These are phyloP conservation scores for Trapa incisa DNA, from an alignment of 345 rosid genomes.

Conservation along the genomic window DNA sequence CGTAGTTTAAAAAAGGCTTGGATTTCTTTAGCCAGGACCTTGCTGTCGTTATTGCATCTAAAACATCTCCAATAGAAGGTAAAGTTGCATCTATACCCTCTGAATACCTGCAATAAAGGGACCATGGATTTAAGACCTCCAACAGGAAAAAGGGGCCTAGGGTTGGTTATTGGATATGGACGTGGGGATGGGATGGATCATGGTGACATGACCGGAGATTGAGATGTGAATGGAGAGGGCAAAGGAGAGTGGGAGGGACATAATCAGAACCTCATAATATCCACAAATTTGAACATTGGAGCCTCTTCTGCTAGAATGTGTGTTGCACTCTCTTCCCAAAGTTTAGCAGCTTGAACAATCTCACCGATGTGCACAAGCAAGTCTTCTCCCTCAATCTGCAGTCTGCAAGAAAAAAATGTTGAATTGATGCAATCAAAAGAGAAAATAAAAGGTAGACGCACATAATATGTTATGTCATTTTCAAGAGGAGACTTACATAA, in stretches of 20 bases:
- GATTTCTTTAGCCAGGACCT: constrained; percentile 63
- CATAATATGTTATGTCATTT: neutral
- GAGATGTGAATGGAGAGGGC: constrained; percentile 3
- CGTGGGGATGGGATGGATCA: too few species aligned
- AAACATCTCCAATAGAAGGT: constrained; percentile 43
- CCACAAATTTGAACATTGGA: constrained; percentile 59
- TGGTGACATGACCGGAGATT: neutral
- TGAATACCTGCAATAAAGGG: constrained; percentile 43
- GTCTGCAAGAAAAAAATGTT: constrained; percentile 27
- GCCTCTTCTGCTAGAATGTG: constrained; percentile 37
- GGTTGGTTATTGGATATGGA: neutral
- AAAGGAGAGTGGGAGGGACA: constrained; percentile 1
- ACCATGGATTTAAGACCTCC: constrained; percentile 5
- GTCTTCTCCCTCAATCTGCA: constrained; percentile 53
- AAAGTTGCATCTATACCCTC: constrained; percentile 37
- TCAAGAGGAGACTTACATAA: constrained; percentile 25
- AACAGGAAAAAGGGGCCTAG: neutral
- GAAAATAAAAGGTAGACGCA: constrained; percentile 7
- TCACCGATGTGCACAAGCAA: constrained; percentile 37
- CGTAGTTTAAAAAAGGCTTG: constrained; percentile 37
- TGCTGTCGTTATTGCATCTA: constrained; percentile 36
- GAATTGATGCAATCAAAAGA: neutral
- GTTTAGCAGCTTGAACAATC: constrained; percentile 39
- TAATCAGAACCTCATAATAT: constrained; percentile 47
- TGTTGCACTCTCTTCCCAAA: constrained; percentile 69